These are phyloP conservation scores for Asterella californica DNA, from an alignment of 225 moss, liverwort and hornwort genomes.

Conservation along the genomic window DNA sequence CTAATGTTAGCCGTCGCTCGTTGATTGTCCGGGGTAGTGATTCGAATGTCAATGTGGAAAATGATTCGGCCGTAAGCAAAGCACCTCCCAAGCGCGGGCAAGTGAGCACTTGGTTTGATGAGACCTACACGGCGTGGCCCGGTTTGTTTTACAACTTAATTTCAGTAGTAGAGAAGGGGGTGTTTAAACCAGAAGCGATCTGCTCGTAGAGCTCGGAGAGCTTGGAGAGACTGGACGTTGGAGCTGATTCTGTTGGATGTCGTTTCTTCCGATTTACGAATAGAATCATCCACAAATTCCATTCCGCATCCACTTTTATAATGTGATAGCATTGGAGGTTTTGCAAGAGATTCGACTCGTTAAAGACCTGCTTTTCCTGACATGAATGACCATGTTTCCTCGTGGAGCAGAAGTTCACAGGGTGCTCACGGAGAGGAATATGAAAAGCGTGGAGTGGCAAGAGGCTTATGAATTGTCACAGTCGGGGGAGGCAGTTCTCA, in stretches of 20 bases:
- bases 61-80: neutral
- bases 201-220: no score
- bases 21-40: neutral
- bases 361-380: neutral
- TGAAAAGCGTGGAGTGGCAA: slow-evolving; percentile 50
- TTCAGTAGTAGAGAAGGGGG: neutral
- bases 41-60: slow-evolving; percentile 4
- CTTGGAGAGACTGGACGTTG: no score
- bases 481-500: slow-evolving; percentile 49
- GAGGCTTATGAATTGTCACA: slow-evolving; percentile 39
- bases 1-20: neutral
- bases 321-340: neutral
- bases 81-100: slow-evolving; percentile 6
- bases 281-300: neutral
- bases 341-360: neutral
- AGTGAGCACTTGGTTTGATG: slow-evolving; percentile 33
- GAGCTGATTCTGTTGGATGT: no score
- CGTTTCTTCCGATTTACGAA: neutral
- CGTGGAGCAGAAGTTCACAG: slow-evolving; percentile 60
- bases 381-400: neutral
- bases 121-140: slow-evolving; percentile 31
- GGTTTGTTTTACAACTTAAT: slow-evolving; percentile 16
- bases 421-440: slow-evolving; percentile 58
- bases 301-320: neutral
- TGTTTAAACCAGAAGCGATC: neutral